These are phyloP conservation scores for Lachancea nothofagi DNA, from an alignment of 805 yeast species.

Conservation along the genomic window DNA sequence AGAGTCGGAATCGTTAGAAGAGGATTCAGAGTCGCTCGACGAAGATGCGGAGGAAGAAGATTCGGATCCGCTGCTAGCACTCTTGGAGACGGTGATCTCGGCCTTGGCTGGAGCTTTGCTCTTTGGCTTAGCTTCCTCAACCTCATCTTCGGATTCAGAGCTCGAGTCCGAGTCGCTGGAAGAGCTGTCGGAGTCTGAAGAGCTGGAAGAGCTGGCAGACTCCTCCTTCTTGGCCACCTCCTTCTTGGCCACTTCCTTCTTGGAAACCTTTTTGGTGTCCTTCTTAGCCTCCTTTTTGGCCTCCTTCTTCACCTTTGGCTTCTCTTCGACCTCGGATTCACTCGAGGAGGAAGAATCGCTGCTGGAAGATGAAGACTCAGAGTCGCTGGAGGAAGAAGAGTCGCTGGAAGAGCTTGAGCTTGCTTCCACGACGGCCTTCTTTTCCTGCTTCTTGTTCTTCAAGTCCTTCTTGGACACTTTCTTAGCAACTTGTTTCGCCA, in stretches of 20 bases:
- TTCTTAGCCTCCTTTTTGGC: conserved; percentile 19
- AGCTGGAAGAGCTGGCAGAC: conserved; percentile 4
- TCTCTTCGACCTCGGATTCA: conserved; percentile 7
- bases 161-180: conserved; percentile 20
- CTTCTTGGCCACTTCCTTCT: conserved; percentile 20
- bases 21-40: conserved; percentile 15
- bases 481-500: conserved; percentile 13
- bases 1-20: conserved; percentile 15
- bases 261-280: conserved; percentile 25
- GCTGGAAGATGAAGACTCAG: conserved; percentile 32
- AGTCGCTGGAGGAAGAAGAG: conserved; percentile 30
- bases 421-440: conserved; percentile 21
- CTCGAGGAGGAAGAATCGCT: conserved; percentile 15
- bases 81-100: conserved; percentile 13
- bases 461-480: conserved; percentile 28
- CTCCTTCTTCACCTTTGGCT: conserved; percentile 5
- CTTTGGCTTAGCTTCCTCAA: conserved; percentile 1
- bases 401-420: conserved; percentile 16
- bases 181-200: conserved; percentile 21
- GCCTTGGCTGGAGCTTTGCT: conserved; percentile 22
- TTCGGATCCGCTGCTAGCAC: conserved; percentile 2
- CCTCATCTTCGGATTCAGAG: conserved; percentile 13
- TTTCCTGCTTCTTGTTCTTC: conserved; percentile 20
- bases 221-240: not conserved
- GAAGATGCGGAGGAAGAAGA: conserved; percentile 29